A percentile compares a stretch with the other conserved stretches of the same genome.
Evolutionary conservation across 805 yeast species (phyloP).

Genomic region (Ogataea chonburiensis): DNA sequence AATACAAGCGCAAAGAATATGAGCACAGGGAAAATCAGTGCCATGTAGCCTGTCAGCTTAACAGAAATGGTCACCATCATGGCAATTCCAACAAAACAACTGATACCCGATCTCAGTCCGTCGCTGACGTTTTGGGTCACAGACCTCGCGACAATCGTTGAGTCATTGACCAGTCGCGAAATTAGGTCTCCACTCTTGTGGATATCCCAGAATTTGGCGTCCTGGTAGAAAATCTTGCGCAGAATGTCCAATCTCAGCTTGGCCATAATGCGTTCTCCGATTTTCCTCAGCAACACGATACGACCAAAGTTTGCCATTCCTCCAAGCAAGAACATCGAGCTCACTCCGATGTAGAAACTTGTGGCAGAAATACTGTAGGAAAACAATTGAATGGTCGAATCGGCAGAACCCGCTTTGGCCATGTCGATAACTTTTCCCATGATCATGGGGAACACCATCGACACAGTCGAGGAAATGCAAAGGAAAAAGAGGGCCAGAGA

Average conservation of each 20-base stretch:
- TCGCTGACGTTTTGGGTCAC: conserved; percentile 88
- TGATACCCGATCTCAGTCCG: conserved; percentile 80
- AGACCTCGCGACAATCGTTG: conserved; percentile 82
- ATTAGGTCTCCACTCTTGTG: conserved; percentile 91
- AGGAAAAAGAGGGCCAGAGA: conserved; percentile 62
- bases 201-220: conserved; percentile 83
- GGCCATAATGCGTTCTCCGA: conserved; percentile 87
- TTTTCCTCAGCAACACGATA: conserved; percentile 66
- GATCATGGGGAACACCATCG: conserved; percentile 77
- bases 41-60: conserved; percentile 79
- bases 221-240: conserved; percentile 76
- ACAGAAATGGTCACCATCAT: conserved; percentile 91
- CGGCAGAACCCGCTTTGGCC: conserved; percentile 37
- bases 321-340: conserved; percentile 66
- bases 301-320: conserved; percentile 80
- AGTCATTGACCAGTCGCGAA: conserved; percentile 83
- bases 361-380: conserved; percentile 56
- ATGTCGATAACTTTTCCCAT: conserved; percentile 86
- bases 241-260: conserved; percentile 75
- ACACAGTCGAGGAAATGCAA: conserved; percentile 68
- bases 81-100: conserved; percentile 81
- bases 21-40: conserved; percentile 78
- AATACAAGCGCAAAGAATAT: conserved; percentile 76
- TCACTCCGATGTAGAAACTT: conserved; percentile 64
- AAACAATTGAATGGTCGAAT: conserved; percentile 23